phyloP scores from a whole-genome alignment of 2,329 filamentous ascomycete genomes.

The Plectosphaerella cucumerina region DNA sequence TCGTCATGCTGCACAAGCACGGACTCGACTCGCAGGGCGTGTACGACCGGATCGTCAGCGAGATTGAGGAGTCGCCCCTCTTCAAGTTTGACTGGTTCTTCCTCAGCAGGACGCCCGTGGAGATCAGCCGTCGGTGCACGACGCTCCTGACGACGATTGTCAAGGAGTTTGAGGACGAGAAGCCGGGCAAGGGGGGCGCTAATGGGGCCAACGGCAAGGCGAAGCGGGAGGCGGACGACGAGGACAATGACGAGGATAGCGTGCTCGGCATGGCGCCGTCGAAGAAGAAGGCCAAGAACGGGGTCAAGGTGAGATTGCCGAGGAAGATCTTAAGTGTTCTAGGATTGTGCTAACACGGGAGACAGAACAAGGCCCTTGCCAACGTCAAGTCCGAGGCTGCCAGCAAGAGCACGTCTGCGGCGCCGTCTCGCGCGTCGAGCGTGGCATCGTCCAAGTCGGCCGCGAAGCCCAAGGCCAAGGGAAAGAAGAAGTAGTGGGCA shows the following conservation, averaged over 20 bases:
- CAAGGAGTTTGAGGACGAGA: conserved; percentile 80
- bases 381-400: conserved; percentile 69
- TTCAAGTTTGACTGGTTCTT: conserved; percentile 99
- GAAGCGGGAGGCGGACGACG: conserved; percentile 74
- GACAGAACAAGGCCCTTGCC: conserved; percentile 91
- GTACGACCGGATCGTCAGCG: conserved; percentile 93
- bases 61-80: conserved; percentile 88
- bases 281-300: conserved; percentile 92
- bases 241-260: conserved; percentile 79
- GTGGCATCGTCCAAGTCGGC: conserved; percentile 69
- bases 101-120: conserved; percentile 85
- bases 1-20: conserved; percentile 88
- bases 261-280: conserved; percentile 76
- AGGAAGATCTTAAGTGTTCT: background rate
- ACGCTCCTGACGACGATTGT: conserved; percentile 92
- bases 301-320: conserved; percentile 66
- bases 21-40: conserved; percentile 88
- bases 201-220: conserved; percentile 64
- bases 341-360: conserved; percentile 5
- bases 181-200: conserved; percentile 37
- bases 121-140: conserved; percentile 87
- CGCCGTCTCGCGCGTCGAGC: conserved; percentile 82
- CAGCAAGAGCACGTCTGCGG: conserved; percentile 71
- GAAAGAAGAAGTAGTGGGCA: conserved; percentile 46
- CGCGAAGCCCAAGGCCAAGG: conserved; percentile 39